A percentile compares a stretch with the other conserved stretches of the same genome.
Evolutionary conservation across 306 rosid genomes (phyloP).

Genomic region (Pterocarpus macrocarpus): DNA sequence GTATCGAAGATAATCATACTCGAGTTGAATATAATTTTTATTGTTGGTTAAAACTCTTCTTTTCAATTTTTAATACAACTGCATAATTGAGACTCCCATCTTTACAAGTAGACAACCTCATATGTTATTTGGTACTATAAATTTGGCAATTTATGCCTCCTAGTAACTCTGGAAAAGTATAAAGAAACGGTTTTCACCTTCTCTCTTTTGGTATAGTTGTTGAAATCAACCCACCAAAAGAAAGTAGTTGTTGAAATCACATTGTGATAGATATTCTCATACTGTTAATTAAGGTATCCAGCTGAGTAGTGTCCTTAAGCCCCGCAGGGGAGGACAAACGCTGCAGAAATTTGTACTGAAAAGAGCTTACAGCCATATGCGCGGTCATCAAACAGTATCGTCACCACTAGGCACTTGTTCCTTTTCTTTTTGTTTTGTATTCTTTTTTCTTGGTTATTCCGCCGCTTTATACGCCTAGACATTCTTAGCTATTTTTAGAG

Average conservation of each 20-base stretch:
- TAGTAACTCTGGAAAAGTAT: no score
- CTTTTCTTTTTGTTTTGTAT: not conserved
- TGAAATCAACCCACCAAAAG: not conserved
- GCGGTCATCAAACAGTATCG: constrained; percentile 10
- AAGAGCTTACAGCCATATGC: constrained; percentile 1
- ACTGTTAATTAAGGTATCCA: constrained; percentile 35
- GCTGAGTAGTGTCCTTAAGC: not conserved
- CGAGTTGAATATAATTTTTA: no score
- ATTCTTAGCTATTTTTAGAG: no score
- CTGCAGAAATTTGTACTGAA: constrained; percentile 13
- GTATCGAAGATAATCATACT: no score
- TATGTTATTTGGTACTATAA: not conserved
- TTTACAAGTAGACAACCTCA: no score
- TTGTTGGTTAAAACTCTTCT: no score
- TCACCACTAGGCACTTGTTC: not conserved
- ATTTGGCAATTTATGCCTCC: not conserved
- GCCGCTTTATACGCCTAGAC: not conserved
- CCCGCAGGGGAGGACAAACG: not conserved
- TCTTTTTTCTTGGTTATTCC: not conserved
- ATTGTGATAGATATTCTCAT: not conserved
- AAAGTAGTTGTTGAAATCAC: no score
- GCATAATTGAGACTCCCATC: no score
- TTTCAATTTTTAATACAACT: no score
- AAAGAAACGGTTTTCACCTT: not conserved
- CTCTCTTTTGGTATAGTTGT: not conserved